A percentile compares a stretch with the other conserved stretches of the same genome.
Conservation (phyloP, 495 filamentous ascomycete species). For the Aspergillus indologenus region DNA sequence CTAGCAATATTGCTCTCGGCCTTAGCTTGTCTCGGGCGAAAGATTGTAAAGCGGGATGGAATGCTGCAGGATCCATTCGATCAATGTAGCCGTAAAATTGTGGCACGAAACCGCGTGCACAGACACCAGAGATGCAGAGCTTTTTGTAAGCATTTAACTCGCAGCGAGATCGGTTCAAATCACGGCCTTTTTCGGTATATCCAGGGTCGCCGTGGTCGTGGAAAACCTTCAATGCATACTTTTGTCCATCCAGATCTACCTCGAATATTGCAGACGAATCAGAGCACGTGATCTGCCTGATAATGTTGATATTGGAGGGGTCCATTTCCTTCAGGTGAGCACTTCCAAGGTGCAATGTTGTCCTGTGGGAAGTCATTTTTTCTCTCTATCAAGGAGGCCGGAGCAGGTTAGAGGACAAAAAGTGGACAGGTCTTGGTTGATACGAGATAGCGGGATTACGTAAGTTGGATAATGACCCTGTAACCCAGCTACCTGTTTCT, state of each 20-base stretch:
- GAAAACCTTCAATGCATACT: conserved; percentile 6
- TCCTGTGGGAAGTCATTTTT: too few relatives aligned
- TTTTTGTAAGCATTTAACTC: neutral
- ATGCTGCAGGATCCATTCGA: conserved; percentile 23
- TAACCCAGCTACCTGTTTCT: too few relatives aligned
- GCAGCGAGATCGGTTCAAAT: neutral
- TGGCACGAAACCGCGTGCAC: conserved; percentile 20
- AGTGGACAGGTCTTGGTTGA: too few relatives aligned
- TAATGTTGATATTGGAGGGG: neutral
- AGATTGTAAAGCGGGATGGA: conserved; percentile 14
- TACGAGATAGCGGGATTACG: too few relatives aligned
- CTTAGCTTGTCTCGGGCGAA: conserved; percentile 17
- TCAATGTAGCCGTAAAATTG: conserved; percentile 20
- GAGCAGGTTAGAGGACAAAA: too few relatives aligned
- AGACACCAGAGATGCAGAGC: conserved; percentile 10
- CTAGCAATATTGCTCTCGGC: conserved; percentile 21
- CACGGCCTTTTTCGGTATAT: neutral
- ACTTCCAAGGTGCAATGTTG: too few relatives aligned
- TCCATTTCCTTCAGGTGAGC: neutral
- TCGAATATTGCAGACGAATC: conserved; percentile 11
- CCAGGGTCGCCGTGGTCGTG: conserved; percentile 12
- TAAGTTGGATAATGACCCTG: too few relatives aligned
- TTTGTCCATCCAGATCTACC: conserved; percentile 10
- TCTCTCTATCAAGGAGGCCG: too few relatives aligned
- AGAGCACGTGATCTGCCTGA: neutral